Evolutionary conservation across 2,329 filamentous ascomycete species (phyloP).

Genomic region (Coniochaeta sp.): DNA sequence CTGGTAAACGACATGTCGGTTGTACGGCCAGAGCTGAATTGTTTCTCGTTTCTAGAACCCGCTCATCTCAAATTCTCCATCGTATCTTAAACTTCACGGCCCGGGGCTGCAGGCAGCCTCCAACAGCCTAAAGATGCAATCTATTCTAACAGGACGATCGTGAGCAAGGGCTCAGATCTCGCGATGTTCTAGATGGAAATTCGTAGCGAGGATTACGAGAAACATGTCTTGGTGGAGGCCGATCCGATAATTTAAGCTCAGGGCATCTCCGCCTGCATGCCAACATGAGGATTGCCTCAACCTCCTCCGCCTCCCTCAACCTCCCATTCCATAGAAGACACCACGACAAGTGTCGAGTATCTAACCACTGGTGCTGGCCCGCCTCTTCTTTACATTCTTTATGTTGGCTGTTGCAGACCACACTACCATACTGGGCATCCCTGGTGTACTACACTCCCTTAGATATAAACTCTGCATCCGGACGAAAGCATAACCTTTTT

Average conservation of each 20-base stretch:
- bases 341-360: conserved; percentile 8
- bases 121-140: not conserved
- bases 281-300: not conserved
- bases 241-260: conserved; percentile 10
- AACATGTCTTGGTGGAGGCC: conserved; percentile 1
- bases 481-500: not conserved
- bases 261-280: conserved; percentile 5
- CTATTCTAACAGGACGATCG: not conserved
- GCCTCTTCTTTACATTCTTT: conserved; percentile 13
- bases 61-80: not conserved
- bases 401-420: conserved; percentile 1
- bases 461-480: conserved; percentile 2
- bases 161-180: not conserved
- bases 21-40: not conserved
- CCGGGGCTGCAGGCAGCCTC: not conserved
- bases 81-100: not conserved
- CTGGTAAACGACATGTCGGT: not conserved
- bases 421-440: not conserved
- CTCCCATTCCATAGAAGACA: conserved; percentile 11
- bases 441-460: not conserved
- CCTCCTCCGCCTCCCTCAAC: no score
- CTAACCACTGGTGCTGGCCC: conserved; percentile 14
- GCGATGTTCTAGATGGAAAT: not conserved
- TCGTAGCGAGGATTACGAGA: not conserved
- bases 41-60: not conserved